Conservation (phyloP, 352 stramenopile genomes). For the Phytopythium boreale region DNA sequence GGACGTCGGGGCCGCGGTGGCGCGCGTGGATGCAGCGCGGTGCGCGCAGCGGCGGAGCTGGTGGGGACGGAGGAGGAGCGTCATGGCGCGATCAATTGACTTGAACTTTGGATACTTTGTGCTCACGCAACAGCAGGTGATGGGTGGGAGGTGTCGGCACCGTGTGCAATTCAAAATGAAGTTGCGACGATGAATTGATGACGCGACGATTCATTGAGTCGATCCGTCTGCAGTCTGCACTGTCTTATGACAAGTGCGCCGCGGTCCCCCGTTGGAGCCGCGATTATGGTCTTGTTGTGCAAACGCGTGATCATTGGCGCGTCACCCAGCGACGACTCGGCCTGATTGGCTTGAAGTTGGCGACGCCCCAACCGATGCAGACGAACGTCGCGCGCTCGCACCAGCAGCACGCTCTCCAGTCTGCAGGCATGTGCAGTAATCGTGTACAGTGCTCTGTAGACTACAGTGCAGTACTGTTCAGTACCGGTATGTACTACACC, state of each 20-base stretch:
- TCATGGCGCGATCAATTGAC: background rate
- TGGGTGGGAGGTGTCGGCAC: background rate
- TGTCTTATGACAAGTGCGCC: background rate
- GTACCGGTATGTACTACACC: too few species aligned
- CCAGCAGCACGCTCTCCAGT: too few species aligned
- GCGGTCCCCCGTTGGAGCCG: background rate
- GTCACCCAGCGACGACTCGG: background rate
- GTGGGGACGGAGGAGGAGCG: background rate
- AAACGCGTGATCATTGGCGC: background rate
- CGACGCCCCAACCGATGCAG: background rate
- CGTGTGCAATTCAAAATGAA: background rate
- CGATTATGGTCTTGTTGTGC: background rate
- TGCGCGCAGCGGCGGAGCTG: background rate
- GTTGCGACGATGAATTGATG: background rate
- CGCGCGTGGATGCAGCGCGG: background rate
- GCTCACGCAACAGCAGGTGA: background rate
- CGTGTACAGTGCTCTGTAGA: too few species aligned
- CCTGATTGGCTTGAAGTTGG: background rate
- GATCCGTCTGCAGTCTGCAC: background rate
- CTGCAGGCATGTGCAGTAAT: too few species aligned
- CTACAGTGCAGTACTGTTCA: too few species aligned
- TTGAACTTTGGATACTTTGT: conserved; percentile 3
- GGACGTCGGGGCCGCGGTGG: background rate
- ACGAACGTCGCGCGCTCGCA: too few species aligned
- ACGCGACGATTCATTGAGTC: background rate